Evolutionary conservation across 192 early-diverging fungal species (phyloP).

Genomic region (Coemansia sp.): DNA sequence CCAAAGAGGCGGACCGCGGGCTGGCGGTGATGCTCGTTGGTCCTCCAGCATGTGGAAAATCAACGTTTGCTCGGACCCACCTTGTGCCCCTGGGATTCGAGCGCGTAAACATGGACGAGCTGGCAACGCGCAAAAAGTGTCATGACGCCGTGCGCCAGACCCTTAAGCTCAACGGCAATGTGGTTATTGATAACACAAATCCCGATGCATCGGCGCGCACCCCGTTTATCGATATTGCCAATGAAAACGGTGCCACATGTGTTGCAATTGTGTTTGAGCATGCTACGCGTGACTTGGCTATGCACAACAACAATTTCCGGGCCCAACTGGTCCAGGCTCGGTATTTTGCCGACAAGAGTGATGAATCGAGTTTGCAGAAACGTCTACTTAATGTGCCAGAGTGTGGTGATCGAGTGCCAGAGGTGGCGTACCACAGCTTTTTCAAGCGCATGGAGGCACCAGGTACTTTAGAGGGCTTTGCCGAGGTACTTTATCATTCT

Average conservation of each 20-base stretch:
- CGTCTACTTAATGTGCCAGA: slow-evolving; percentile 8
- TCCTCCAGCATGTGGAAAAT: slow-evolving; percentile 82
- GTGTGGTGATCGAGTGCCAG: slow-evolving; percentile 22
- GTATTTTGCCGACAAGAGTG: slow-evolving; percentile 11
- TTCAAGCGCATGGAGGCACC: slow-evolving; percentile 43
- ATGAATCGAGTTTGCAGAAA: neutral
- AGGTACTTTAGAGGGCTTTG: slow-evolving; percentile 22
- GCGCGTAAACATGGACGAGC: slow-evolving; percentile 80
- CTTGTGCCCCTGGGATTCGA: slow-evolving; percentile 65
- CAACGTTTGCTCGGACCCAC: slow-evolving; percentile 65
- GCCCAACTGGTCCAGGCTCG: slow-evolving; percentile 47
- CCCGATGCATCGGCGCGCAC: slow-evolving; percentile 60
- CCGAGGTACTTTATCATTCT: slow-evolving; percentile 17
- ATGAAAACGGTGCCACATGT: slow-evolving; percentile 21
- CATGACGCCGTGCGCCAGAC: slow-evolving; percentile 55
- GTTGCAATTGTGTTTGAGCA: slow-evolving; percentile 55
- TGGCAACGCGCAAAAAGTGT: slow-evolving; percentile 80
- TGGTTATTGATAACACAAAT: slow-evolving; percentile 87
- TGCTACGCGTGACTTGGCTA: slow-evolving; percentile 67
- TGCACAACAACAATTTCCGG: slow-evolving; percentile 81
- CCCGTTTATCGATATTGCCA: slow-evolving; percentile 66
- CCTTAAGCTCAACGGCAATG: slow-evolving; percentile 55
- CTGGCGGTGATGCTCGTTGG: slow-evolving; percentile 75
- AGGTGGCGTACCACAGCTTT: slow-evolving; percentile 44
- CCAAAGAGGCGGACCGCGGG: slow-evolving; percentile 34